Conservation (phyloP, 192 early-diverging fungal genomes). For the Backusella macrospora region DNA sequence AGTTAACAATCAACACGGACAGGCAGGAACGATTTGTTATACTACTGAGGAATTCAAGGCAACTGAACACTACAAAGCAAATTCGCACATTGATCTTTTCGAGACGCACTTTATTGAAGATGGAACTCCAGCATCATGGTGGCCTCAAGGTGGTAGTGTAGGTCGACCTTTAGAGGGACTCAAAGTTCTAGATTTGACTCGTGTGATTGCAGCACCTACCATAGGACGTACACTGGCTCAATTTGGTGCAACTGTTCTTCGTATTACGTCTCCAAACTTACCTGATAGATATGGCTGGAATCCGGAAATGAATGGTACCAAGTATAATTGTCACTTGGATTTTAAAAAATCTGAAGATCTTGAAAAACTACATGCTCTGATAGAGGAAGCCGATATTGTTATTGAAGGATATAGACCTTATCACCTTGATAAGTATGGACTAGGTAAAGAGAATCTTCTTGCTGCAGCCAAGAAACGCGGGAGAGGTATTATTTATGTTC, state of each 20-base stretch:
- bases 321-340: constrained; percentile 19
- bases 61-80: neutral
- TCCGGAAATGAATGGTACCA: constrained; percentile 9
- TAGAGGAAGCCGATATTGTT: constrained; percentile 18
- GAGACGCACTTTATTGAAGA: neutral
- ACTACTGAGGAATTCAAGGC: neutral
- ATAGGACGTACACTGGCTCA: neutral
- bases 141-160: constrained; percentile 1
- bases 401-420: constrained; percentile 10
- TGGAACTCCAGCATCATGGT: neutral
- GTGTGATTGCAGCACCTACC: constrained; percentile 2
- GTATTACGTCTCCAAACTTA: neutral
- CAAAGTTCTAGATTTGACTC: neutral
- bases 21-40: neutral
- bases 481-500: neutral
- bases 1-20: neutral
- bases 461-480: neutral
- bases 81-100: neutral
- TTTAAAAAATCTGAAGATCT: neutral
- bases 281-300: neutral
- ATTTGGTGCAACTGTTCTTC: neutral
- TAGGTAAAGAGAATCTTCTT: neutral
- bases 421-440: constrained; percentile 18
- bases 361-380: neutral
- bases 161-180: neutral